Conservation (phyloP, 768 basidiomycete species). For the Lentinus tigrinus region DNA sequence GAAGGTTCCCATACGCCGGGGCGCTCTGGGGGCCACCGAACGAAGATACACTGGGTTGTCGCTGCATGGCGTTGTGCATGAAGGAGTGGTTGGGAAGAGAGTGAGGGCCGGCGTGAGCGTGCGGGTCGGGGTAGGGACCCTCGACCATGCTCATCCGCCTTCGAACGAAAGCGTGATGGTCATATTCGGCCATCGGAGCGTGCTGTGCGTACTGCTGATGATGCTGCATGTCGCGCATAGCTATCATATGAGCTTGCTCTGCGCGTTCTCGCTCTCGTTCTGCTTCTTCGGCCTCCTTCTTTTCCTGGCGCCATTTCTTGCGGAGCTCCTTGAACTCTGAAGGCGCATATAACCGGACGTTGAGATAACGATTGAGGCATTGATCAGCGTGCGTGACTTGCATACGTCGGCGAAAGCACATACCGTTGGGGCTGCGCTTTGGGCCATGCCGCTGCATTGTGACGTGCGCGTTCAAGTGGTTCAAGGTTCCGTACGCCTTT, state of each 20-base stretch:
- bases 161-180: constrained; percentile 15
- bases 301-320: constrained; percentile 93
- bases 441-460: constrained; percentile 96
- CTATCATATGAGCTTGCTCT: constrained; percentile 9
- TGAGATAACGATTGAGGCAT: constrained; percentile 5
- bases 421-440: constrained; percentile 88
- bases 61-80: constrained; percentile 10
- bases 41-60: neutral
- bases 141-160: constrained; percentile 12
- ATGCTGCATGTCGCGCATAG: constrained; percentile 13
- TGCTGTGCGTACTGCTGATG: constrained; percentile 1
- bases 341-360: neutral
- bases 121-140: constrained; percentile 16
- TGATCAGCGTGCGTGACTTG: constrained; percentile 10
- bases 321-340: constrained; percentile 97
- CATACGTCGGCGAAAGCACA: constrained; percentile 30
- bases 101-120: constrained; percentile 7
- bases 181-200: constrained; percentile 8
- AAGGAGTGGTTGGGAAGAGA: constrained; percentile 13
- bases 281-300: constrained; percentile 60
- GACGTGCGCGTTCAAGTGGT: constrained; percentile 97
- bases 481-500: constrained; percentile 91
- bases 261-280: constrained; percentile 25
- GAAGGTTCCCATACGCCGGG: constrained; percentile 6
- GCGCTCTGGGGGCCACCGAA: constrained; percentile 7